Evolutionary conservation across 2,329 filamentous ascomycete species (phyloP), one percentile per base, ranked within the genome.

Genomic region (Aspergillus nomiae): DNA sequence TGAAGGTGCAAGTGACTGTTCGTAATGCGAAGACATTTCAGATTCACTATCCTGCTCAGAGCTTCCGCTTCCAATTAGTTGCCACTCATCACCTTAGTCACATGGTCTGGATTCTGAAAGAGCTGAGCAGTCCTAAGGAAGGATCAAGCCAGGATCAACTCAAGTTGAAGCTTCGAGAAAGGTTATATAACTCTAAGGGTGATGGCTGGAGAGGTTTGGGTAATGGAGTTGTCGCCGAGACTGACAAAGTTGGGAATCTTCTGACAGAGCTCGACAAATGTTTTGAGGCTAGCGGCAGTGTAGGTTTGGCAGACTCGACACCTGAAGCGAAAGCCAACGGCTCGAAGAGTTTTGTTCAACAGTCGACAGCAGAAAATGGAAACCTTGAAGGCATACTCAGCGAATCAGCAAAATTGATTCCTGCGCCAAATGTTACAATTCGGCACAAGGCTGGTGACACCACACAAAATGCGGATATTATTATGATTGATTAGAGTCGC

Each of bases 141-240:
- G 60, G 58, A 56, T 53, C 64, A 41, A 65, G 67, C 24, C 64
- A 63, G 53, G 66, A 63, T n/a, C 65, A 69, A 41, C 54, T 74
- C 19, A 66, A 67, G 58, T 61, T 56, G 26, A 69, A 62, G 14
- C 62, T 80, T 28, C 71, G 66, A 36, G 72, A 77, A 53, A 73
- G 69, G 26, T 62, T 81, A 46, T 80, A 77, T 63, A 70, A 70
- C 38, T 72, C 74, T 4, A 75, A 71, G 45, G 77, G 77, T 41
- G 67, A 77, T 56, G 77, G 78, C 6, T 81, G 78, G 78, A 74
- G 71, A 53, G 78, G 78, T 14, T 68, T 80, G 16, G 77, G 74
- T 12, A 75, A 73, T 62, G 78, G 78, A 19, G 76, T 72, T 36
- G 70, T 79, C 36, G 74, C 76, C 14, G 69, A 73, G 28, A 67